phyloP scores from a whole-genome alignment of 257 asterid genomes.

The Ocimum tenuiflorum region DNA sequence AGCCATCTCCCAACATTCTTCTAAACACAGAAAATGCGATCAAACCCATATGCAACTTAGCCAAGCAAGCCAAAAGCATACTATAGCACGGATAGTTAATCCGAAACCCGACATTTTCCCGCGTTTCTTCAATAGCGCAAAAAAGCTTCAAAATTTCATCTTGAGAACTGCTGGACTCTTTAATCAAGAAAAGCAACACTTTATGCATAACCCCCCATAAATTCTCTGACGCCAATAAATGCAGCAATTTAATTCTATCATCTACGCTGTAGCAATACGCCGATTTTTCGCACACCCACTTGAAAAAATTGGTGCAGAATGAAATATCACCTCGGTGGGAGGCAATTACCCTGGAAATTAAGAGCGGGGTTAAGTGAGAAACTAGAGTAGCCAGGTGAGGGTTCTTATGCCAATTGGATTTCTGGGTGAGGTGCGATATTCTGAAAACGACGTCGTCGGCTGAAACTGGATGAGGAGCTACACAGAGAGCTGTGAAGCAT shows the following conservation, averaged over 20 bases:
- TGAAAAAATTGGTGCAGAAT: conserved; percentile 34
- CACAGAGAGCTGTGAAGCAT: conserved; percentile 11
- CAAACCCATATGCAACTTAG: conserved; percentile 35
- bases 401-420: conserved; percentile 34
- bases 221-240: conserved; percentile 12
- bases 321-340: conserved; percentile 22
- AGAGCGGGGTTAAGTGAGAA: conserved; percentile 39
- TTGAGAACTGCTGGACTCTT: conserved; percentile 25
- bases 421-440: conserved; percentile 23
- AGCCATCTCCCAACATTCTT: conserved; percentile 36
- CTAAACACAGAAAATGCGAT: conserved; percentile 28
- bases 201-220: conserved; percentile 28
- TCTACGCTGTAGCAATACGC: conserved; percentile 36
- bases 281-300: conserved; percentile 37
- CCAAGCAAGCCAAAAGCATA: conserved; percentile 34
- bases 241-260: conserved; percentile 26
- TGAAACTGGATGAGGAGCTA: conserved; percentile 8
- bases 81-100: conserved; percentile 42
- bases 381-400: conserved; percentile 26
- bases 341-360: conserved; percentile 29
- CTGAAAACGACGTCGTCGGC: conserved; percentile 6
- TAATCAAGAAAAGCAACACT: conserved; percentile 25
- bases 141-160: conserved; percentile 33
- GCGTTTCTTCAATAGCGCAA: conserved; percentile 26
- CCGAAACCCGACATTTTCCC: conserved; percentile 31